Evolutionary conservation across 78 protist species (phyloP), one percentile per base, ranked within the genome.

Genomic region (Reticulomyxa filosa): DNA sequence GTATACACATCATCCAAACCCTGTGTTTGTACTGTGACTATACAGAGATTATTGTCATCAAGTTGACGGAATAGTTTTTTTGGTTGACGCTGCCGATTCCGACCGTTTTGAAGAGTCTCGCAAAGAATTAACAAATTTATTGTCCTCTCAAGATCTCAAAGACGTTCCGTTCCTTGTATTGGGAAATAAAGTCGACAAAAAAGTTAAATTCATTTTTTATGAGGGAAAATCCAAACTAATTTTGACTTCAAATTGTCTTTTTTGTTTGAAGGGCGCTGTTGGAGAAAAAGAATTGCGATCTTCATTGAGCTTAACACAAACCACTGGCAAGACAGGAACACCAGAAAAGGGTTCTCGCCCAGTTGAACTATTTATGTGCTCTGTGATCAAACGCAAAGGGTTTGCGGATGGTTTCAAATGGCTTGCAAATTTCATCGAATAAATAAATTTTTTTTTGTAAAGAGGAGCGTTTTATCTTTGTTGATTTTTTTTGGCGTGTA

Each of bases 111-210:
- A 30, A 1, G 98, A 93, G 67, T 13, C 95, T 0, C 86, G 86
- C 79, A 57, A 38, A 39, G 98, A 90, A 57, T 81, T 95, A 27
- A 87, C 87, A 34, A 59, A 59, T 11, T 46, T 59, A 8, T 46
- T 59, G 6, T 42, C 48, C 13, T 34, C 82, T 11, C 27, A 57
- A 57, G 7, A 10, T 17, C 36, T 57, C 5, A 7, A 0, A 20
- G 66, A 69, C 36, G 80, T 81, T 29, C 99, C 99, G 22, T 83
- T 97, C 83, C 68, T 90, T 0, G 62, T 97, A 27, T 82, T 97
- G 0, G 99, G 99, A 53, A 97, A 97, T 79, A 97, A 97, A 81
- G 84, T 97, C 59, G 99, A 97, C 79, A 10, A 69, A 13, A 80
- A 78, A 6, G 56, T n/a, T n/a, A n/a, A n/a, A n/a, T n/a, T n/a